Conservation (phyloP, 1,284 basidiomycete species). For the Heimioporus retisporus region DNA sequence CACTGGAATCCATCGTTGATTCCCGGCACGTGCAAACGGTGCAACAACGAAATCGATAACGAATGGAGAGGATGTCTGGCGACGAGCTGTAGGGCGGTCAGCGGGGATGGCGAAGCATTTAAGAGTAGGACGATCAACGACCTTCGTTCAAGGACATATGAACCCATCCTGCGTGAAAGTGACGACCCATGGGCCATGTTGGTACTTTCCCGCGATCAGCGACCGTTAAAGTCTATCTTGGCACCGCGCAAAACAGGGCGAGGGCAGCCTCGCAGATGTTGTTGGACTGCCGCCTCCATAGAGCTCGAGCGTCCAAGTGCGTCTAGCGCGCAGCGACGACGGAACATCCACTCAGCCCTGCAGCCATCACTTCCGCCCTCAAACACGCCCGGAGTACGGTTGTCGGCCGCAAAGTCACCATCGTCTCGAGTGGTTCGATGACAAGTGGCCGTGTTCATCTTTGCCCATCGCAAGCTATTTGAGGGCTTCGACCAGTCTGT, state of each 20-base stretch:
- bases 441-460: conserved; percentile 87
- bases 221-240: conserved; percentile 69
- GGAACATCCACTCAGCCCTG: conserved; percentile 56
- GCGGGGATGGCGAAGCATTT: conserved; percentile 57
- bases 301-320: conserved; percentile 58
- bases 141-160: conserved; percentile 64
- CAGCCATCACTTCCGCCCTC: conserved; percentile 73
- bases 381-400: conserved; percentile 65
- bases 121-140: conserved; percentile 64
- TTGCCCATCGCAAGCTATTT: conserved; percentile 75
- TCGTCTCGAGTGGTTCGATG: conserved; percentile 84
- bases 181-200: background rate
- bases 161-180: conserved; percentile 22
- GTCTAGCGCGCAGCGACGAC: conserved; percentile 55
- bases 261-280: conserved; percentile 84
- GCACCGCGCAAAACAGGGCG: conserved; percentile 83
- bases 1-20: conserved; percentile 80
- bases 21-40: conserved; percentile 81
- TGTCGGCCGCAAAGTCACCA: too few species aligned
- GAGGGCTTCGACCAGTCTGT: conserved; percentile 79
- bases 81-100: conserved; percentile 81
- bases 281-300: conserved; percentile 70
- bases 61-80: conserved; percentile 73
- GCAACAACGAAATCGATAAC: conserved; percentile 66
- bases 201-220: too few species aligned